Conservation (phyloP, 345 rosid species). For the Excoecaria agallocha region DNA sequence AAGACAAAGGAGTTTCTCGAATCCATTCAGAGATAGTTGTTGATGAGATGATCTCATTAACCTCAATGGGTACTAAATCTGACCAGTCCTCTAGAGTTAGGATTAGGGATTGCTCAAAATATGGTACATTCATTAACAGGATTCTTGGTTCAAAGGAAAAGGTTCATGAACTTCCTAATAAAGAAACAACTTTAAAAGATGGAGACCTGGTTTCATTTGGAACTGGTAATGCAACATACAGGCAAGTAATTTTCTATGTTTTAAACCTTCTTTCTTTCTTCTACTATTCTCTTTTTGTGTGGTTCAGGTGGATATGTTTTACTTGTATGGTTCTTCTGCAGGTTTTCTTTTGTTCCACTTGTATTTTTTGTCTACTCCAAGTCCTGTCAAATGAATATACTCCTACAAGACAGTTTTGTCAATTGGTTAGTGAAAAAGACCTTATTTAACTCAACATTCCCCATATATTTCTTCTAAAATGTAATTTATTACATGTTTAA, state of each 20-base stretch:
- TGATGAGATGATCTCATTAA: slow-evolving; percentile 45
- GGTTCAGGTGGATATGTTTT: background rate
- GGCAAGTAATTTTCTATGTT: slow-evolving; percentile 39
- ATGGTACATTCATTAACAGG: slow-evolving; percentile 73
- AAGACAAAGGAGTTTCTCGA: slow-evolving; percentile 88
- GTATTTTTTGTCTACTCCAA: slow-evolving; percentile 46
- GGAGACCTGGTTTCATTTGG: slow-evolving; percentile 80
- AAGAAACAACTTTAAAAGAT: slow-evolving; percentile 57
- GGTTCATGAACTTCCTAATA: slow-evolving; percentile 60
- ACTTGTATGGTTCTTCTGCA: slow-evolving; percentile 25
- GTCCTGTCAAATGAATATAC: slow-evolving; percentile 34
- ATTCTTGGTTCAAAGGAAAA: slow-evolving; percentile 45
- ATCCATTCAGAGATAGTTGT: slow-evolving; percentile 73
- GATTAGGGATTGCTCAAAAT: slow-evolving; percentile 80
- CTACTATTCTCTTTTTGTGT: background rate
- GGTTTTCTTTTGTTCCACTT: slow-evolving; percentile 66
- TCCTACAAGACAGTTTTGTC: slow-evolving; percentile 55
- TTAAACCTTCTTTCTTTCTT: background rate
- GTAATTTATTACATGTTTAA: background rate
- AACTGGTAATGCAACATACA: slow-evolving; percentile 74
- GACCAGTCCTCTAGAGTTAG: slow-evolving; percentile 34
- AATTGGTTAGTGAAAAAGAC: slow-evolving; percentile 55
- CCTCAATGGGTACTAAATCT: slow-evolving; percentile 25
- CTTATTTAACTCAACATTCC: slow-evolving; percentile 6
- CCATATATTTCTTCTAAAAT: background rate